Evolutionary conservation across 2,329 filamentous ascomycete genomes (phyloP), one percentile per base, ranked within the genome.

Genomic region (Fusarium papillatum): DNA sequence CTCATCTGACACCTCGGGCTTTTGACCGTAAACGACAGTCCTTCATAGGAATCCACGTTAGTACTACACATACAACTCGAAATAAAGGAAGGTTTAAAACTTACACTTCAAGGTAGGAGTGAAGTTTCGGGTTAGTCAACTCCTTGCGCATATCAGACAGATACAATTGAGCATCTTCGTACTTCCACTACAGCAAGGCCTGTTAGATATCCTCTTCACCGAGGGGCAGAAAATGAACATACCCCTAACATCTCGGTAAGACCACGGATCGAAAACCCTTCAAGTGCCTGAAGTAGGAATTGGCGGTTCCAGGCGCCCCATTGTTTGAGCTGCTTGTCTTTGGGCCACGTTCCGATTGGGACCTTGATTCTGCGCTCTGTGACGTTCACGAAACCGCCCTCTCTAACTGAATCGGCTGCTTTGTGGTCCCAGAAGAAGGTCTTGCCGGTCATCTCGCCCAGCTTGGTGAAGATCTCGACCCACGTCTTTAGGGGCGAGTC

Each of bases 241-340:
- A 76, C 73, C 6, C 29, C 69, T 0, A 75, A 3, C 26, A 75
- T 43, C 13, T 73, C 73, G 0, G 73, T 75, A 7, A 76, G 34
- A 14, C 73, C 26, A 3, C 73, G 69, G 13, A 75, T 75, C 1
- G 73, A 76, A 11, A 75, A 75, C 0, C 73, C 73, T 7, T 75
- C 73, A 14, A 75, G 41, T 3, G 69, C 73, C 1, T 76, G 59
- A 0, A 75, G 39, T 2, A 75, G 3, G 9, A 75, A 75, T 8
- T 75, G 73, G 0, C 73, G 63, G 13, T 76, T 75, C 73, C 73
- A 75, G 2, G 73, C 66, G 6, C 73, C 73, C 73, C 73, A 75
- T 2, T 75, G 62, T 7, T 75, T 75, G 1, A 75, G 62, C 4
- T 75, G 39, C n/a, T 70, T 73, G 5, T 75, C 61, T 17, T 76